These are phyloP conservation scores for Cercophora scortea DNA, from an alignment of 495 filamentous ascomycete species.

Conservation along the genomic window DNA sequence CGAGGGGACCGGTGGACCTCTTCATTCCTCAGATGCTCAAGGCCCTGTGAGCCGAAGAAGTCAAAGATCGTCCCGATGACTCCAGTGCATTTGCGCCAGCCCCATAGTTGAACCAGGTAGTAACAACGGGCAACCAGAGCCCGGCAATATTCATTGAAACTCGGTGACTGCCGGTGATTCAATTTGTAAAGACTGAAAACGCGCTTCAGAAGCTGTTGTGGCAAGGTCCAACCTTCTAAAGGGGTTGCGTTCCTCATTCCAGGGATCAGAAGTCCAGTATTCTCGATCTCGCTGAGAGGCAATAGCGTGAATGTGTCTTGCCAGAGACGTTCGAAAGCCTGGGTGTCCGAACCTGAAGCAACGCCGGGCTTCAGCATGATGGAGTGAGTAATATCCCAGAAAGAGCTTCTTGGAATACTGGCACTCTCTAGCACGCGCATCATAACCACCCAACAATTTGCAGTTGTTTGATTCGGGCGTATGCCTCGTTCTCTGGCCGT, in stretches of 20 bases:
- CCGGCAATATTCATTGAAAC: constrained; percentile 76
- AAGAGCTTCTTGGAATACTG: constrained; percentile 36
- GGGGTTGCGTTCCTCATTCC: constrained; percentile 45
- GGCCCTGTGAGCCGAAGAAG: constrained; percentile 72
- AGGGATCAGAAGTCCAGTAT: constrained; percentile 49
- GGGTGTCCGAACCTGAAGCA: constrained; percentile 37
- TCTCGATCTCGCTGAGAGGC: constrained; percentile 71
- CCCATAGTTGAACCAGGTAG: constrained; percentile 71
- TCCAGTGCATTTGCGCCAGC: constrained; percentile 72
- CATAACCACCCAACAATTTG: constrained; percentile 60
- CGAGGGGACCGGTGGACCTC: constrained; percentile 64
- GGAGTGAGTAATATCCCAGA: constrained; percentile 51
- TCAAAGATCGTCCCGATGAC: constrained; percentile 80
- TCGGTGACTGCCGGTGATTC: constrained; percentile 48
- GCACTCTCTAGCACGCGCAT: constrained; percentile 50
- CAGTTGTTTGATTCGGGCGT: constrained; percentile 42
- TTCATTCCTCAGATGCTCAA: constrained; percentile 71
- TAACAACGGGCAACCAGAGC: constrained; percentile 69
- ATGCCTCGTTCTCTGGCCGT: constrained; percentile 59
- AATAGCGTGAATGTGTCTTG: constrained; percentile 62
- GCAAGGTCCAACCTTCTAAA: constrained; percentile 65
- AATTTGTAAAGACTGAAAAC: constrained; percentile 58
- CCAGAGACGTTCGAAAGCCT: constrained; percentile 64
- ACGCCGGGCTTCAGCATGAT: constrained; percentile 30
- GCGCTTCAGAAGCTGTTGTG: constrained; percentile 57